A percentile compares a stretch with the other conserved stretches of the same genome.
Conservation (phyloP, 306 rosid genomes). For the Hippophae rhamnoides region DNA sequence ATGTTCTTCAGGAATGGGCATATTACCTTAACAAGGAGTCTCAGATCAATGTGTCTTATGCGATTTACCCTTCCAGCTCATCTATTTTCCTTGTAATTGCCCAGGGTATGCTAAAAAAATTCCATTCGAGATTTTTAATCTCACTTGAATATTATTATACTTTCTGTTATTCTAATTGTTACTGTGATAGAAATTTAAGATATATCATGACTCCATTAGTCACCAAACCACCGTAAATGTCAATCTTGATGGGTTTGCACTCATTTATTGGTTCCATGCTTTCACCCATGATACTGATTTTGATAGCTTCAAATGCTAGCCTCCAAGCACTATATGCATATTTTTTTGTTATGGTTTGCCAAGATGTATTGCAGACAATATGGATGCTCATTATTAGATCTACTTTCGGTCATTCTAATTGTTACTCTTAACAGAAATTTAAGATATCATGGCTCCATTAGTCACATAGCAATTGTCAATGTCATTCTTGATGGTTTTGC, state of each 20-base stretch:
- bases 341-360: too few relatives aligned
- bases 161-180: not conserved
- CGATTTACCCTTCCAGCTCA: slow-evolving; percentile 30
- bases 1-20: slow-evolving; percentile 47
- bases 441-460: too few relatives aligned
- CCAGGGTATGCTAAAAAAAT: slow-evolving; percentile 36
- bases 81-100: slow-evolving; percentile 55
- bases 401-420: too few relatives aligned
- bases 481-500: too few relatives aligned
- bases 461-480: too few relatives aligned
- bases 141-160: slow-evolving; percentile 1
- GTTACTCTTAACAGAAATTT: too few relatives aligned
- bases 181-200: not conserved
- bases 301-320: too few relatives aligned
- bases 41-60: slow-evolving; percentile 56
- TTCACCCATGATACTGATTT: too few relatives aligned
- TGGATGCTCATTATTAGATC: too few relatives aligned
- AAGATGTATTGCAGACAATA: too few relatives aligned
- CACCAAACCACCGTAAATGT: not conserved
- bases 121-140: not conserved
- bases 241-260: not conserved
- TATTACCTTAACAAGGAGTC: slow-evolving; percentile 56
- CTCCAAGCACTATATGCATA: too few relatives aligned
- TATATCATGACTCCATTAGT: not conserved
- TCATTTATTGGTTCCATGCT: too few relatives aligned